Conservation (phyloP, 306 rosid species). For the Gastrolobium bilobum region DNA sequence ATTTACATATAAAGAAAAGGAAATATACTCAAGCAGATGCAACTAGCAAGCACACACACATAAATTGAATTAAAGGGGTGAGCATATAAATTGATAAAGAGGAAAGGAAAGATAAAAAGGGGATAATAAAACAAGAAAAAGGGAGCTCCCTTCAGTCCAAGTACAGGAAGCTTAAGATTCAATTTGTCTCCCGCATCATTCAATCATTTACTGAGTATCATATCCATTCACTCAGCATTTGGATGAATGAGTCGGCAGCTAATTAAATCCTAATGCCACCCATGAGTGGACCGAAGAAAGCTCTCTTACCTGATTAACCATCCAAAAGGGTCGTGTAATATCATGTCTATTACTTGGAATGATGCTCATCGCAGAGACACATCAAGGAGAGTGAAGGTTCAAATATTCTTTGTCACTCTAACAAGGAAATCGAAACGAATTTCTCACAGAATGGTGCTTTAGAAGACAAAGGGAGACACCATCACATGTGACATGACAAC, state of each 20-base stretch:
- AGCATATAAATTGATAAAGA: background rate
- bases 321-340: background rate
- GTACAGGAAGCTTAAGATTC: slow-evolving; percentile 77
- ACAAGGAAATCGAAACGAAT: background rate
- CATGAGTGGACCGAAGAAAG: slow-evolving; percentile 95
- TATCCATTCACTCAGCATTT: slow-evolving; percentile 65
- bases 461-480: background rate
- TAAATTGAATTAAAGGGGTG: background rate
- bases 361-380: no score
- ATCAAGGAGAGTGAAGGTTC: background rate
- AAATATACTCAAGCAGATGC: background rate
- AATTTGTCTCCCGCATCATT: slow-evolving; percentile 96
- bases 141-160: slow-evolving; percentile 99
- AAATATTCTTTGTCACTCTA: background rate
- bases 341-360: no score
- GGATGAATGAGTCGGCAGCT: slow-evolving; percentile 99
- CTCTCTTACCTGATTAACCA: slow-evolving; percentile 62
- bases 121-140: slow-evolving; percentile 5
- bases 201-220: slow-evolving; percentile 77
- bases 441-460: background rate
- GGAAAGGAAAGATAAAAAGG: background rate
- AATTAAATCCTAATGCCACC: slow-evolving; percentile 68
- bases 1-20: background rate
- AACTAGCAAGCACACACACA: no score
- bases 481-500: background rate